phyloP scores from a whole-genome alignment of 2,329 filamentous ascomycete genomes.

The Arthrobotrys entomopaga region DNA sequence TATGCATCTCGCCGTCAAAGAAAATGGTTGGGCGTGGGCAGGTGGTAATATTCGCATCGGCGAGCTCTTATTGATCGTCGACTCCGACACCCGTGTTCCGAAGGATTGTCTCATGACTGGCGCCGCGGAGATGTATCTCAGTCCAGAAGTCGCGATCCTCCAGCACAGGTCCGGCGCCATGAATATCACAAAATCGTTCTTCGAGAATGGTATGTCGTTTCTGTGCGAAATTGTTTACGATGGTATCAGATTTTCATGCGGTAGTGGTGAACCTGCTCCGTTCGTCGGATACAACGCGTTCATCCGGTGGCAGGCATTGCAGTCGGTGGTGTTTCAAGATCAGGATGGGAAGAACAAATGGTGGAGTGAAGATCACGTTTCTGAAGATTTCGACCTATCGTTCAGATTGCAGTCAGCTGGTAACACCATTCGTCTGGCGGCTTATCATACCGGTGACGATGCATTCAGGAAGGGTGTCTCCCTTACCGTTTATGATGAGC shows the following conservation, averaged over 20 bases:
- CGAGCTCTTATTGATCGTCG: conserved; percentile 74
- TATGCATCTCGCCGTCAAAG: conserved; percentile 67
- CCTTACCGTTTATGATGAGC: conserved; percentile 77
- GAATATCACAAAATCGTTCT: conserved; percentile 77
- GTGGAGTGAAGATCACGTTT: conserved; percentile 80
- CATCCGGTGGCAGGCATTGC: conserved; percentile 74
- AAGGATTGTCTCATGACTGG: conserved; percentile 74
- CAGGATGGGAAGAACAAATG: conserved; percentile 71
- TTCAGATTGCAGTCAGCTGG: conserved; percentile 76
- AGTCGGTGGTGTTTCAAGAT: conserved; percentile 69
- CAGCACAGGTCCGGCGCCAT: conserved; percentile 80
- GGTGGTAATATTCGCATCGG: conserved; percentile 71
- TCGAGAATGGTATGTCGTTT: conserved; percentile 80
- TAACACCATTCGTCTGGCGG: conserved; percentile 74
- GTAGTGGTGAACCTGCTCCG: conserved; percentile 76
- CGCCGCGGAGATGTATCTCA: conserved; percentile 76
- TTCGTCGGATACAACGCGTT: conserved; percentile 84
- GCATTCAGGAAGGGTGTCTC: conserved; percentile 80
- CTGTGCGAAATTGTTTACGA: conserved; percentile 83
- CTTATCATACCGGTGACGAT: conserved; percentile 70
- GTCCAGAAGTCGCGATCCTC: conserved; percentile 75
- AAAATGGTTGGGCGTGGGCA: conserved; percentile 69
- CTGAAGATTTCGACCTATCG: conserved; percentile 81
- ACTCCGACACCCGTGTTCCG: conserved; percentile 76
- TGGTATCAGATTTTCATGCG: conserved; percentile 75